phyloP scores from a whole-genome alignment of 352 stramenopile species.

The Stramenopiles sp. region DNA sequence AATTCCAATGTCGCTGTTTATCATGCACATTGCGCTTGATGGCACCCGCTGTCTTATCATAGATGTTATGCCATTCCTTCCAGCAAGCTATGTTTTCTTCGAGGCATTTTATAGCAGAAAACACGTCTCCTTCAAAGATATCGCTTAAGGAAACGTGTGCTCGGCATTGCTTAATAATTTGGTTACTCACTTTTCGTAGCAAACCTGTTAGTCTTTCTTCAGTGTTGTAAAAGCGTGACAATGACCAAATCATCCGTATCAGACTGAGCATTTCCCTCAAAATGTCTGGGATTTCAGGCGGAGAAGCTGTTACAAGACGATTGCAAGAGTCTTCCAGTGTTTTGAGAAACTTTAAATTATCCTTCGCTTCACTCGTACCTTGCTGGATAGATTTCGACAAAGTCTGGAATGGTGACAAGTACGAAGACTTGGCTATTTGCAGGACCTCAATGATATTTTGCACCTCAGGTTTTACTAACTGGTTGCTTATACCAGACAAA shows the following conservation, averaged over 20 bases:
- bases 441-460: constrained; percentile 82
- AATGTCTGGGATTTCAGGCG: constrained; percentile 69
- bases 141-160: constrained; percentile 67
- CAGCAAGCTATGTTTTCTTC: constrained; percentile 71
- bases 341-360: constrained; percentile 87
- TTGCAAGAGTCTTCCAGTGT: constrained; percentile 47
- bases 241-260: constrained; percentile 90
- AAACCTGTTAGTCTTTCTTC: constrained; percentile 83
- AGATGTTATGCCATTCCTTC: constrained; percentile 72
- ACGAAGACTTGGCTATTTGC: constrained; percentile 61
- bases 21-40: constrained; percentile 4
- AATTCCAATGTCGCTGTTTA: not conserved
- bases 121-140: constrained; percentile 52
- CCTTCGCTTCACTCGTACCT: constrained; percentile 78
- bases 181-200: constrained; percentile 78
- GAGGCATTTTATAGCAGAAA: constrained; percentile 51
- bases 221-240: constrained; percentile 89
- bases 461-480: constrained; percentile 81
- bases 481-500: constrained; percentile 78
- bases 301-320: constrained; percentile 42
- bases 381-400: constrained; percentile 81
- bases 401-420: constrained; percentile 73
- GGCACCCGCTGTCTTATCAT: constrained; percentile 24
- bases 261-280: constrained; percentile 86
- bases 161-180: constrained; percentile 75